Evolutionary conservation across 169 alveolate species (phyloP), one percentile per base, ranked within the genome.

Genomic region (Plasmodium billcollinsi): DNA sequence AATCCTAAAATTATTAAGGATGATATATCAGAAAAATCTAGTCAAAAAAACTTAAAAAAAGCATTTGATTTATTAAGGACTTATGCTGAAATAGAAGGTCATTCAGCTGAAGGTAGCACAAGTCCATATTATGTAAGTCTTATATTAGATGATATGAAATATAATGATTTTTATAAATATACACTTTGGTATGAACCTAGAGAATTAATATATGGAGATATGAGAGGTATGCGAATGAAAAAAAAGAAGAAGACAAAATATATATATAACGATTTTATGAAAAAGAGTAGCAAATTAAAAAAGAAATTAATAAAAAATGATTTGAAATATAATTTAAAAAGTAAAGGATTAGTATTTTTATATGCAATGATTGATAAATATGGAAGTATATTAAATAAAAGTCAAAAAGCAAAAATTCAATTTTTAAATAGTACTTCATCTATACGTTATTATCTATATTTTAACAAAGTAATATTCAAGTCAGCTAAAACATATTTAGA

Each of bases 51-150:
- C 9, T 69, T 83, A 43, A 83, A 83, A 58, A 70, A 39, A 69
- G 91, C 91, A 29, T 83, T 83, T 43, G 85, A 83, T 83, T 45
- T 83, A 63, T 83, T 83, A 58, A 62, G 73, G 8, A 70, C 43
- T n/a, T 83, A 56, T 83, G 73, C 74, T 21, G 83, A 70, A 59
- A 83, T 83, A 59, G 91, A 83, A 70, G 69, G 45, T 59, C 2
- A 26, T 2, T 54, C 91, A 15, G 0, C 47, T 62, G 33, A 54
- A 7, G 26, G 43, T 18, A 52, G 56, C 14, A 73, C 73, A 26
- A 69, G 49, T 70, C 45, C 56, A 24, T 7, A n/a, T 63, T 83
- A 83, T 54, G 45, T 83, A 70, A 83, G 52, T 11, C 91, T 83
- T 33, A 83, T 83, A 14, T 18, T 83, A 24, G 86, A 83, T 12